Evolutionary conservation across 2,329 filamentous ascomycete species (phyloP).

Genomic region (Colletotrichum liaoningense): DNA sequence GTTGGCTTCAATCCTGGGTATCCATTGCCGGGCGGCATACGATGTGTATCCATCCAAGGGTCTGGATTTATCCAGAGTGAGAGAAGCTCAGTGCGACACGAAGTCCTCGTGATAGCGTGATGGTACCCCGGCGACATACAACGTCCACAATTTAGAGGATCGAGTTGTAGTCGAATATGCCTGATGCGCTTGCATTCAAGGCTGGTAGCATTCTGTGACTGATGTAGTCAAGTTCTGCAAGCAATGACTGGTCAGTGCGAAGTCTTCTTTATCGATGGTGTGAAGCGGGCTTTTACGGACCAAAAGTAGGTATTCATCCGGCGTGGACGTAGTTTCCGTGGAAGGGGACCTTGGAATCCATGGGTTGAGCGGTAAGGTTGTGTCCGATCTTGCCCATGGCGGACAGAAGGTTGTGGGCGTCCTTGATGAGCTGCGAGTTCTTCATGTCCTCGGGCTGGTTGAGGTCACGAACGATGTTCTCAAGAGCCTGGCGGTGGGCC

Average conservation of each 20-base stretch:
- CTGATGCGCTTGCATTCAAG: constrained; percentile 26
- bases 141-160: constrained; percentile 19
- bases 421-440: constrained; percentile 64
- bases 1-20: constrained; percentile 22
- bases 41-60: constrained; percentile 8
- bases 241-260: constrained; percentile 2
- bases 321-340: constrained; percentile 41
- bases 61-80: constrained; percentile 16
- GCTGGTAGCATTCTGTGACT: constrained; percentile 21
- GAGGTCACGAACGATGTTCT: constrained; percentile 66
- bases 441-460: constrained; percentile 62
- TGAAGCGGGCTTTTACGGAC: constrained; percentile 24
- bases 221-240: neutral
- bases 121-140: constrained; percentile 12
- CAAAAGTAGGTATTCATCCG: constrained; percentile 43
- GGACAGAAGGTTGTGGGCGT: constrained; percentile 61
- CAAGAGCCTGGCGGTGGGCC: constrained; percentile 72
- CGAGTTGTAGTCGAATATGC: constrained; percentile 9
- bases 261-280: neutral
- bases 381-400: constrained; percentile 64
- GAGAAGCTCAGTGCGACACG: constrained; percentile 18
- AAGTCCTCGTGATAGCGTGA: constrained; percentile 12
- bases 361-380: constrained; percentile 41
- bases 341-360: constrained; percentile 16
- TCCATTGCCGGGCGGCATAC: constrained; percentile 18